Evolutionary conservation across 2,329 filamentous ascomycete species (phyloP), one percentile per base, ranked within the genome.

Genomic region (Corniculantispora saksenae): DNA sequence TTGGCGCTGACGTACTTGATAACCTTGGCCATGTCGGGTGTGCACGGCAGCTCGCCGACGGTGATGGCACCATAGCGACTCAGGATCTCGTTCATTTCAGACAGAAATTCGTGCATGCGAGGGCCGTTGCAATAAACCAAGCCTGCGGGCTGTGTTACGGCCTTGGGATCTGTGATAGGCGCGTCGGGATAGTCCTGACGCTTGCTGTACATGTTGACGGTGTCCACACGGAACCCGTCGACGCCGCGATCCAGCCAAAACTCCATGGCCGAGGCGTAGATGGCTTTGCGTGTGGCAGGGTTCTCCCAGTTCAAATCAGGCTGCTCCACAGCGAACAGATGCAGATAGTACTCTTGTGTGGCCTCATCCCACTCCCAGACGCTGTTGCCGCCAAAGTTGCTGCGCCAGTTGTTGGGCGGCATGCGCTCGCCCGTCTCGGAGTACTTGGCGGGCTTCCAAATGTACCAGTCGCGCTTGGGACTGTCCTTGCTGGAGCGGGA

Each of bases 221-320:
- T 89, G 71, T 92, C 90, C 76, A 92, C 84, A n/a, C 90, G 84
- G 79, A 92, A 92, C 3, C 90, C 90, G 55, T 90, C 86, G 0
- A 91, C 88, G 3, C 91, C 91, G 38, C 86, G 85, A 57, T 91
- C 80, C 0, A 95, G 84, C 92, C 92, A 95, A 74, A 94, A 95
- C 35, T 85, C 84, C 85, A 94, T 91, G 6, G 90, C 83, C 19
- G 85, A 84, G 40, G 89, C 82, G 74, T 93, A 91, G 8, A 94
- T 87, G 1, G 91, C 91, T 54, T 85, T 79, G 19, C 91, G 84
- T 0, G 90, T 86, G 12, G 84, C 86, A 0, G 82, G 81, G 65
- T 89, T 91, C 72, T 94, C 90, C 91, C 91, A 95, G 77, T 95
- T 95, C n/a, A 95, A 82, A 70, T 95, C 92, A 0, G 92, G 92